A percentile compares a stretch with the other conserved stretches of the same genome.
phyloP scores from a whole-genome alignment of 2,329 filamentous ascomycete genomes.

The Diaporthe sp. region DNA sequence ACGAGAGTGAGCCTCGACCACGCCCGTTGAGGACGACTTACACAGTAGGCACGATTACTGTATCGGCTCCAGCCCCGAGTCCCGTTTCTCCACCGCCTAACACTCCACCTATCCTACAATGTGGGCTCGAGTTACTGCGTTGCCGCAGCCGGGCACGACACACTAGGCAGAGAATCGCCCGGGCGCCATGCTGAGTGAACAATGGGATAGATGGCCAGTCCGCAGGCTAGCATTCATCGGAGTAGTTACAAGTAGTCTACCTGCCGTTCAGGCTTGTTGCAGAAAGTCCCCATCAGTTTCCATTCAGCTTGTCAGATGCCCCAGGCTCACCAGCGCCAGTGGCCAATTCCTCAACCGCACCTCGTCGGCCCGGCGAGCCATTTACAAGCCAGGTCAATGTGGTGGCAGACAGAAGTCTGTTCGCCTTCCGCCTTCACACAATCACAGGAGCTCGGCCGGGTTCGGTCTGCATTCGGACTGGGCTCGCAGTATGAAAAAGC shows the following conservation, averaged over 20 bases:
- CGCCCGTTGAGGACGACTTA: slow-evolving; percentile 12
- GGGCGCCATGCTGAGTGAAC: slow-evolving; percentile 6
- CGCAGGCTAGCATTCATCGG: background rate
- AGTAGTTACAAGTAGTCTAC: no score
- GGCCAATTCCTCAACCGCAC: slow-evolving; percentile 35
- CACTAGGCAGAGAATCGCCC: slow-evolving; percentile 6
- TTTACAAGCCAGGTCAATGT: background rate
- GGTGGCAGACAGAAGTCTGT: background rate
- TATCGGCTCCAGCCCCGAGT: slow-evolving; percentile 1
- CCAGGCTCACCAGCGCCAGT: slow-evolving; percentile 26
- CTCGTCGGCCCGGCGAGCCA: slow-evolving; percentile 17
- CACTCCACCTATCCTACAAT: background rate
- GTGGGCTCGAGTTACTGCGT: slow-evolving; percentile 18
- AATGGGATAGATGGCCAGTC: background rate
- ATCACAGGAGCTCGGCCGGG: background rate
- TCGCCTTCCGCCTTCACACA: background rate
- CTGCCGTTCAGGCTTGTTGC: background rate
- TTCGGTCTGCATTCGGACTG: slow-evolving; percentile 1
- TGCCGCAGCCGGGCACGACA: background rate
- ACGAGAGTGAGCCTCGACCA: slow-evolving; percentile 40
- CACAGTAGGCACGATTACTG: background rate
- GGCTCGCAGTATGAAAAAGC: background rate
- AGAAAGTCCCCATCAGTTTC: slow-evolving; percentile 5
- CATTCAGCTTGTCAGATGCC: background rate
- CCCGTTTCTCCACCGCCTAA: slow-evolving; percentile 12